Percentiles rank a stretch among this genome's conserved stretches.
Conservation (phyloP, 257 asterid genomes). For the Jacaranda copaia region DNA sequence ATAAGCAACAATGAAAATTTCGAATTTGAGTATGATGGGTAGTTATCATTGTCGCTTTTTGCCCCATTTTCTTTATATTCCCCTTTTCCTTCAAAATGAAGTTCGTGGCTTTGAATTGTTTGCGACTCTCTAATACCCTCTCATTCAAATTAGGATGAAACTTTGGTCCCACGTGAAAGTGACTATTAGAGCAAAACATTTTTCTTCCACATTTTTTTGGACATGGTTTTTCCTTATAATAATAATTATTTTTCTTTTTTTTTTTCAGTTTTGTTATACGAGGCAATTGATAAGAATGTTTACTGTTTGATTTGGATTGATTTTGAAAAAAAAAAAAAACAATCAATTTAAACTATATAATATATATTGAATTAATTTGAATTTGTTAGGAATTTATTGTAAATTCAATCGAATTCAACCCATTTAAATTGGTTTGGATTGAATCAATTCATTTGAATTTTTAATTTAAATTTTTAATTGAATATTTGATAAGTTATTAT, state of each 20-base stretch:
- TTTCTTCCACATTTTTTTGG: neutral
- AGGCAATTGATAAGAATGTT: no score
- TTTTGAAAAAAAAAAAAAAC: no score
- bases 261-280: neutral
- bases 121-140: neutral
- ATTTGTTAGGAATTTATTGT: no score
- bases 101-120: slow-evolving; percentile 28
- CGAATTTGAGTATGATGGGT: neutral
- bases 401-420: no score
- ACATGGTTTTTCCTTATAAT: neutral
- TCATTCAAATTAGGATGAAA: slow-evolving; percentile 26
- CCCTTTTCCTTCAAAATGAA: neutral
- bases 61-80: neutral
- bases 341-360: no score
- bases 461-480: no score
- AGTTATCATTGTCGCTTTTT: slow-evolving; percentile 34
- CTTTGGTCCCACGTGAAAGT: slow-evolving; percentile 21
- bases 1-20: neutral
- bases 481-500: no score
- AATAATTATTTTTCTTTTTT: neutral
- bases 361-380: no score
- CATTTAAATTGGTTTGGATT: no score
- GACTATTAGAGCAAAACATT: neutral
- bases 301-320: no score
- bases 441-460: no score